Evolutionary conservation across 2,329 filamentous ascomycete genomes (phyloP).

Genomic region (Lithohypha guttulata): DNA sequence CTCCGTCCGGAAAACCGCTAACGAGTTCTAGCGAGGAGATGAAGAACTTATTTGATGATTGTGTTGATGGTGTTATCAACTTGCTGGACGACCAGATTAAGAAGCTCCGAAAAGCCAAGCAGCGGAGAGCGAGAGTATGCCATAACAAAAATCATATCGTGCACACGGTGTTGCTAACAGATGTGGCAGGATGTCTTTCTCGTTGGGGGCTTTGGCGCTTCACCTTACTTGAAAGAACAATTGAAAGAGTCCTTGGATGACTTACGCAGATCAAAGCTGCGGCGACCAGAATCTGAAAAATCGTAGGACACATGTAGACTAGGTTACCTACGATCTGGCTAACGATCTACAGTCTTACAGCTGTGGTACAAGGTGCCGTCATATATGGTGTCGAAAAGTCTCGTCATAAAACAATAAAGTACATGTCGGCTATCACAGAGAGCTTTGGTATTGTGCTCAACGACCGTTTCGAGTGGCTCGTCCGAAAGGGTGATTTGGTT

Average conservation of each 20-base stretch:
- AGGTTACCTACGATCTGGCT: background rate
- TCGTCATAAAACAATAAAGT: background rate
- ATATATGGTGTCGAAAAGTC: conserved; percentile 3
- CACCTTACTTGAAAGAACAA: background rate
- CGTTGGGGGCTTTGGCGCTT: conserved; percentile 1
- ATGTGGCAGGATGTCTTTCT: conserved; percentile 3
- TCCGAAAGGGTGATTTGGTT: background rate
- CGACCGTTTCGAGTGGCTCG: conserved; percentile 1
- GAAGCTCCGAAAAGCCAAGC: background rate
- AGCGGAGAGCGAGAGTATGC: background rate
- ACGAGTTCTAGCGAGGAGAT: background rate
- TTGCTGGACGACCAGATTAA: conserved; percentile 1
- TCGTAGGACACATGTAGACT: background rate
- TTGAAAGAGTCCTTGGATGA: background rate
- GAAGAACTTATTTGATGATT: background rate
- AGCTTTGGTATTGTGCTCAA: background rate
- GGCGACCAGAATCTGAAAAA: background rate
- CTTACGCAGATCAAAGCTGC: background rate
- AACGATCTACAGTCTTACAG: background rate
- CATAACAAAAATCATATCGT: background rate
- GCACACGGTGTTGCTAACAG: background rate
- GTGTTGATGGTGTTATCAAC: background rate
- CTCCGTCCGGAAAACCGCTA: too few relatives aligned
- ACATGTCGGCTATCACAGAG: background rate
- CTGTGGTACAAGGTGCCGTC: conserved; percentile 4